These are phyloP conservation scores for Panellus pusillus DNA, from an alignment of 768 basidiomycete species.

Conservation along the genomic window DNA sequence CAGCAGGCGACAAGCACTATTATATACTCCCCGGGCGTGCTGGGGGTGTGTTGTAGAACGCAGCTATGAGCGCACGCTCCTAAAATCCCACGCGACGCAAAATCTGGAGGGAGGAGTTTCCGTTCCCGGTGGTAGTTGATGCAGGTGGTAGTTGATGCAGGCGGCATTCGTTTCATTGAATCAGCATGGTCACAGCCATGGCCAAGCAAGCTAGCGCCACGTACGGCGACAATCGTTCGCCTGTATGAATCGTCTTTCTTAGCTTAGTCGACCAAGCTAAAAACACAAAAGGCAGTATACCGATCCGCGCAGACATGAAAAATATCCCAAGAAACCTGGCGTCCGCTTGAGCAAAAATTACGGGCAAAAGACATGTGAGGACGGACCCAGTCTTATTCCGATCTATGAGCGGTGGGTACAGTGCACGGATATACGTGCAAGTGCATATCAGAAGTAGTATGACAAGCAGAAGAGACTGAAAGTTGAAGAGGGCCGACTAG, in stretches of 20 bases:
- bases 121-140: too few species aligned
- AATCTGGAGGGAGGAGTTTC: not conserved
- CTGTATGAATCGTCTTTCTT: slow-evolving; percentile 37
- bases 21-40: not conserved
- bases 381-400: slow-evolving; percentile 91
- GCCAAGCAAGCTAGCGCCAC: slow-evolving; percentile 89
- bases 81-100: not conserved
- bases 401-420: slow-evolving; percentile 88
- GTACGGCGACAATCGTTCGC: slow-evolving; percentile 94
- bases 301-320: slow-evolving; percentile 96
- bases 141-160: too few species aligned
- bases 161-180: slow-evolving; percentile 6
- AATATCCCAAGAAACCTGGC: slow-evolving; percentile 85
- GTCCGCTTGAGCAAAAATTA: not conserved
- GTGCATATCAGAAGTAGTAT: slow-evolving; percentile 94
- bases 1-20: not conserved
- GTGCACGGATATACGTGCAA: slow-evolving; percentile 91
- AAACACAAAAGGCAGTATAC: slow-evolving; percentile 45
- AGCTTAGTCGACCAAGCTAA: not conserved
- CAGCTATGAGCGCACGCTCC: not conserved
- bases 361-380: not conserved
- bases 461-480: slow-evolving; percentile 91
- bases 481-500: slow-evolving; percentile 94
- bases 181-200: slow-evolving; percentile 78
- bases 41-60: not conserved